phyloP scores from a whole-genome alignment of 345 rosid species.

The Arabidopsis suecica region DNA sequence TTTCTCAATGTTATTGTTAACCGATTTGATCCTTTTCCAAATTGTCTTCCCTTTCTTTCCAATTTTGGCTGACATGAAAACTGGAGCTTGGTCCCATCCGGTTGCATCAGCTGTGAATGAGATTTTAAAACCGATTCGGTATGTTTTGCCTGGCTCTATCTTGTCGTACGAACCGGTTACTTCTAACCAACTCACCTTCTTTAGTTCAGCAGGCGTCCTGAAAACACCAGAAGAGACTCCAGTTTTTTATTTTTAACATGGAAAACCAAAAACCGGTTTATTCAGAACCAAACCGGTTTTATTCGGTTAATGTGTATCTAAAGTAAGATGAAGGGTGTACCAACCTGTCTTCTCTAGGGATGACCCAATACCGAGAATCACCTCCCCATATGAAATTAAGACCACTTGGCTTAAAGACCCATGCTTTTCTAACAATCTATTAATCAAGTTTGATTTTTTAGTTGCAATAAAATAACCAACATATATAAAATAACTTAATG shows the following conservation, averaged over 20 bases:
- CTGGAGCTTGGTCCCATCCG: slow-evolving; percentile 62
- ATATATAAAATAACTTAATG: neutral
- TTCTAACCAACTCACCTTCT: slow-evolving; percentile 69
- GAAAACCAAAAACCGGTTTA: neutral
- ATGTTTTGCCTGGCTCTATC: slow-evolving; percentile 32
- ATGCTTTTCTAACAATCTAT: slow-evolving; percentile 42
- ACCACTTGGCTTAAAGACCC: slow-evolving; percentile 45
- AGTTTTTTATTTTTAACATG: neutral
- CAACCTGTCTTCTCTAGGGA: slow-evolving; percentile 44
- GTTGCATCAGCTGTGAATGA: slow-evolving; percentile 48
- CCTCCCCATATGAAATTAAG: slow-evolving; percentile 47
- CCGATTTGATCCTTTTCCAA: slow-evolving; percentile 46
- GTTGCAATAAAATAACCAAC: neutral
- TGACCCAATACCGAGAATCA: slow-evolving; percentile 47
- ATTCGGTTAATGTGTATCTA: slow-evolving; percentile 3
- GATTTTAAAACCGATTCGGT: slow-evolving; percentile 51
- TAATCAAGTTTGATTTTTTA: slow-evolving; percentile 7
- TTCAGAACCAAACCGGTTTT: neutral
- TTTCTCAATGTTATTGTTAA: slow-evolving; percentile 35
- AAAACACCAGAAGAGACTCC: neutral
- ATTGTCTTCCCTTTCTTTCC: slow-evolving; percentile 59
- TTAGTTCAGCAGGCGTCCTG: slow-evolving; percentile 54
- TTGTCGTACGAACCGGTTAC: slow-evolving; percentile 47
- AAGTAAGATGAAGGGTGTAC: slow-evolving; percentile 6
- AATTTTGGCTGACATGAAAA: slow-evolving; percentile 65